Conservation (phyloP, 2,329 filamentous ascomycete species). For the Nemania serpens region DNA sequence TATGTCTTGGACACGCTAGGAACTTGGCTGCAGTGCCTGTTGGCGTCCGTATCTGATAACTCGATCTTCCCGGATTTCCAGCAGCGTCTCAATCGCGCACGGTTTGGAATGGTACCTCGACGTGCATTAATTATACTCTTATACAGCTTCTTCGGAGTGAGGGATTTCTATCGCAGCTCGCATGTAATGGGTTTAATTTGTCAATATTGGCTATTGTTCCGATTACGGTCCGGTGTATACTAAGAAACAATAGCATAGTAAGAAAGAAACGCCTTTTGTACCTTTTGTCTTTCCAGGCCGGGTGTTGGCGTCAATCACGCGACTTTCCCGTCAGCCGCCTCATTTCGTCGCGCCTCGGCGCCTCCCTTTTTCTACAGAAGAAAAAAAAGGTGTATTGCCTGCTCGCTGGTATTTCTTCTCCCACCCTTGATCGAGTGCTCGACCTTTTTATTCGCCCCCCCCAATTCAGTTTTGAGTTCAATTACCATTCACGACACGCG, state of each 20-base stretch:
- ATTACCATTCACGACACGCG: neutral
- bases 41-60: neutral
- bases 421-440: neutral
- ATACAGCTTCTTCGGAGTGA: neutral
- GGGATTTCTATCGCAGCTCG: conserved; percentile 12
- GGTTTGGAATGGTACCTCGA: neutral
- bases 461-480: neutral
- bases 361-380: neutral
- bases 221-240: neutral
- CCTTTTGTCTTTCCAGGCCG: neutral
- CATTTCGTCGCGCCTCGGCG: conserved; percentile 21
- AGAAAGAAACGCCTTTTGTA: conserved; percentile 10
- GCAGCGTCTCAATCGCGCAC: neutral
- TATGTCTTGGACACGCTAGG: conserved; percentile 7
- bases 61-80: neutral
- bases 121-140: neutral
- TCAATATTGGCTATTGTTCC: conserved; percentile 5
- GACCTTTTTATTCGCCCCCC: neutral
- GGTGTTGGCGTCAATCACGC: conserved; percentile 25
- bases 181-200: conserved; percentile 6
- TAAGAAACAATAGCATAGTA: neutral
- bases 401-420: conserved; percentile 4
- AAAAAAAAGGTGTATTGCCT: neutral
- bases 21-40: conserved; percentile 11
- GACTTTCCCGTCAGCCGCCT: conserved; percentile 20